Evolutionary conservation across 2,329 filamentous ascomycete genomes (phyloP).

Genomic region (Arthrinium puccinioides): DNA sequence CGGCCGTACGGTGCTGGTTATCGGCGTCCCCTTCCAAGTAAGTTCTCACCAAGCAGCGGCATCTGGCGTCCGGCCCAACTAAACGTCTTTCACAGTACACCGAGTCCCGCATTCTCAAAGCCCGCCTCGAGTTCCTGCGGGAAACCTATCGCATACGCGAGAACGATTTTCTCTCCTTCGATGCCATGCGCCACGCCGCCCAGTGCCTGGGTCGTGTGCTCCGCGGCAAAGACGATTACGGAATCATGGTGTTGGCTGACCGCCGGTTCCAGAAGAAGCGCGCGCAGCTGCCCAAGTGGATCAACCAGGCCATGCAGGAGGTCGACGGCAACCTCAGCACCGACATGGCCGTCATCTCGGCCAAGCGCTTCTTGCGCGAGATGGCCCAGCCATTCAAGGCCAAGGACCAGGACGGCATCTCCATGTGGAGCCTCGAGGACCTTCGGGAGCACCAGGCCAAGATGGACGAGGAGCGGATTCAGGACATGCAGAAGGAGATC

Average conservation of each 20-base stretch:
- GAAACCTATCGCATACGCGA: constrained; percentile 96
- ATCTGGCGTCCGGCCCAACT: too few relatives aligned
- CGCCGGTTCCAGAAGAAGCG: constrained; percentile 90
- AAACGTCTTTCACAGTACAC: constrained; percentile 61
- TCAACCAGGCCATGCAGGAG: constrained; percentile 78
- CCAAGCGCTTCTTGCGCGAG: constrained; percentile 79
- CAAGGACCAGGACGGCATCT: constrained; percentile 84
- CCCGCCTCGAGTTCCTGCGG: constrained; percentile 87
- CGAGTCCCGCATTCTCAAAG: constrained; percentile 93
- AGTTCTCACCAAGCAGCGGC: too few relatives aligned
- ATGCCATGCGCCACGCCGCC: constrained; percentile 97
- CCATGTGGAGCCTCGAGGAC: constrained; percentile 81
- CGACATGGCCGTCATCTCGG: constrained; percentile 86
- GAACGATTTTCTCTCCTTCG: constrained; percentile 96
- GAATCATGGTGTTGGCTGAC: constrained; percentile 98
- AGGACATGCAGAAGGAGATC: constrained; percentile 47
- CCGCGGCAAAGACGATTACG: constrained; percentile 95
- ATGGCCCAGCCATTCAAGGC: constrained; percentile 89
- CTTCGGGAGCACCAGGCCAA: constrained; percentile 72
- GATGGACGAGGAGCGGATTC: constrained; percentile 60
- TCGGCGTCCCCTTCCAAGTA: constrained; percentile 80
- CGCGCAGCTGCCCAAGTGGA: constrained; percentile 91
- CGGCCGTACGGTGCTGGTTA: constrained; percentile 89
- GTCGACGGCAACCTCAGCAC: constrained; percentile 86
- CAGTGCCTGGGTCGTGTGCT: constrained; percentile 93